These are phyloP conservation scores for Endoconidiophora laricicola DNA, from an alignment of 2,329 filamentous ascomycete genomes.

Conservation along the genomic window DNA sequence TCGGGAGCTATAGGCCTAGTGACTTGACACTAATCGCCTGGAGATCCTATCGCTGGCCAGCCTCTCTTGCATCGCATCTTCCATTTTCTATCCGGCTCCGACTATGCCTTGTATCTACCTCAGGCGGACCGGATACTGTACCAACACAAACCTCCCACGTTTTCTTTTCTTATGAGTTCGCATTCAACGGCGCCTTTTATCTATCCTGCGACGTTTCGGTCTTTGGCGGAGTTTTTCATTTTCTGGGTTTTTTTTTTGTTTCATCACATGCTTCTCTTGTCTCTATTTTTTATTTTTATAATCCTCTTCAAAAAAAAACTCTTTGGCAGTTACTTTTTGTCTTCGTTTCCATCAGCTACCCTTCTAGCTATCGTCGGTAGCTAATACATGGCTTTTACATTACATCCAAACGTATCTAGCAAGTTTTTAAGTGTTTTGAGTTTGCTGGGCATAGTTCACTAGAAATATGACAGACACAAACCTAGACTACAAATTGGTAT, in stretches of 20 bases:
- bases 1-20: conserved; percentile 47
- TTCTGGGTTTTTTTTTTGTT: not conserved
- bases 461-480: too few relatives aligned
- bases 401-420: too few relatives aligned
- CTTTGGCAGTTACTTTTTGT: not conserved
- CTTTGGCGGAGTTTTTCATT: not conserved
- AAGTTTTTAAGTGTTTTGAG: too few relatives aligned
- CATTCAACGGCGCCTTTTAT: not conserved
- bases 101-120: not conserved
- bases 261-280: not conserved
- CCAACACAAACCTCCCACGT: not conserved
- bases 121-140: too few relatives aligned
- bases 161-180: not conserved
- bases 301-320: not conserved
- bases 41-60: too few relatives aligned
- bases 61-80: not conserved
- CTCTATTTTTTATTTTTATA: not conserved
- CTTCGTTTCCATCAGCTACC: not conserved
- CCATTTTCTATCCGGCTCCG: conserved; percentile 2
- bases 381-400: too few relatives aligned
- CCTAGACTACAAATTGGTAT: too few relatives aligned
- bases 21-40: too few relatives aligned
- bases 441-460: too few relatives aligned
- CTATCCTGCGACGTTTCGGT: not conserved
- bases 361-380: too few relatives aligned